Percentiles rank a stretch among this genome's conserved stretches.
These are phyloP conservation scores for Leptographium wingfieldii DNA, from an alignment of 2,329 filamentous ascomycete genomes.

Conservation along the genomic window DNA sequence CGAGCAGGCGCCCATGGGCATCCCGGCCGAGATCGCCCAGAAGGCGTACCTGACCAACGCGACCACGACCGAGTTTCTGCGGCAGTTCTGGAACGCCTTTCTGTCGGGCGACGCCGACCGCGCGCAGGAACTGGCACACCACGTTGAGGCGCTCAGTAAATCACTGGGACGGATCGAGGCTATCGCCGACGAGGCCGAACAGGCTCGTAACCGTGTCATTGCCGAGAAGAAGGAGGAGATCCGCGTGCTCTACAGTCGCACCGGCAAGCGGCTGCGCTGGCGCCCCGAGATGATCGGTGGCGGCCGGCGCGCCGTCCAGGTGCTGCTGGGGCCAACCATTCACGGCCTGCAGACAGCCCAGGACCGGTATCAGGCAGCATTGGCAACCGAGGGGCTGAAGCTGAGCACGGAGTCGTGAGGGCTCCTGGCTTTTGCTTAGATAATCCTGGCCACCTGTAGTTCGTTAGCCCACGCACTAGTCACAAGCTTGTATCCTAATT, in stretches of 20 bases:
- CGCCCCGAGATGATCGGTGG: conserved; percentile 58
- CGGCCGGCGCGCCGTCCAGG: conserved; percentile 61
- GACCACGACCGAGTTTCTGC: conserved; percentile 89
- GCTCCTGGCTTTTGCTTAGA: background rate
- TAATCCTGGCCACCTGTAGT: background rate
- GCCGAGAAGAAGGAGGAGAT: conserved; percentile 57
- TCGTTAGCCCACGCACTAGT: background rate
- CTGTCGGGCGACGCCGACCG: conserved; percentile 76
- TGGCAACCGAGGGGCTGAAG: conserved; percentile 13
- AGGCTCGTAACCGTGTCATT: conserved; percentile 54
- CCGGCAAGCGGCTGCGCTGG: conserved; percentile 60
- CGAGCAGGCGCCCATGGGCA: conserved; percentile 39
- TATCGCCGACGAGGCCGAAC: conserved; percentile 69
- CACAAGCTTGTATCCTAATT: background rate
- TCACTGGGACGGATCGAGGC: conserved; percentile 68
- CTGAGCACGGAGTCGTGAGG: conserved; percentile 9
- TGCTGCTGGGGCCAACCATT: conserved; percentile 63
- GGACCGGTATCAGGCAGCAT: conserved; percentile 12
- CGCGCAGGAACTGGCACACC: conserved; percentile 65
- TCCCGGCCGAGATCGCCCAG: conserved; percentile 43
- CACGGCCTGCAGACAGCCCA: conserved; percentile 58
- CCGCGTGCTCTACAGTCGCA: conserved; percentile 55
- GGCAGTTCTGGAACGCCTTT: conserved; percentile 92
- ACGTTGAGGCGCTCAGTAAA: conserved; percentile 69
- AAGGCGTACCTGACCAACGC: conserved; percentile 64